Conservation (phyloP, 768 basidiomycete genomes). For the Gloeophyllum trabeum region DNA sequence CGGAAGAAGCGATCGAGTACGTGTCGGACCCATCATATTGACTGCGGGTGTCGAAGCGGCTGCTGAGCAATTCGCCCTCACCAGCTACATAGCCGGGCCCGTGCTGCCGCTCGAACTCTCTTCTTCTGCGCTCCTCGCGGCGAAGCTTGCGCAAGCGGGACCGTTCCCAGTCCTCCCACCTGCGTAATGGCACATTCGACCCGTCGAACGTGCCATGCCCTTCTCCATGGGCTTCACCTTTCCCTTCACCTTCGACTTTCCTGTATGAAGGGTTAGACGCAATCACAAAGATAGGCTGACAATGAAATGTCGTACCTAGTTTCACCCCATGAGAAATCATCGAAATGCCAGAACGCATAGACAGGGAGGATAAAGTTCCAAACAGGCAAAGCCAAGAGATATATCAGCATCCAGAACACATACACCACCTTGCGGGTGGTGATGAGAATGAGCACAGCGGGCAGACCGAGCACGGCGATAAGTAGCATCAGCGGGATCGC, state of each 20-base stretch:
- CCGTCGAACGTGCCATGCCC: constrained; percentile 41
- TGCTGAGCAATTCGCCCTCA: constrained; percentile 53
- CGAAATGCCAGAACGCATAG: constrained; percentile 99
- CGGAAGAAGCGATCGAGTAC: constrained; percentile 71
- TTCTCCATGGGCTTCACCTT: constrained; percentile 67
- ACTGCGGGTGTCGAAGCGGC: constrained; percentile 34
- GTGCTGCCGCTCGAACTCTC: constrained; percentile 72
- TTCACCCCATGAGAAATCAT: constrained; percentile 99
- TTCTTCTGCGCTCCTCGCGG: constrained; percentile 73
- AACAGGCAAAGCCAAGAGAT: constrained; percentile 83
- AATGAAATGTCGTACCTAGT: constrained; percentile 54
- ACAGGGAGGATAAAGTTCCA: constrained; percentile 95
- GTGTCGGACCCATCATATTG: constrained; percentile 77
- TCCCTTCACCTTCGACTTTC: constrained; percentile 89
- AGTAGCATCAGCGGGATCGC: constrained; percentile 91
- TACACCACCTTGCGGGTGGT: constrained; percentile 94
- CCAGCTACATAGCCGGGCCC: constrained; percentile 54
- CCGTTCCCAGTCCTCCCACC: constrained; percentile 99
- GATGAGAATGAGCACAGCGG: constrained; percentile 84
- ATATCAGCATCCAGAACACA: constrained; percentile 96
- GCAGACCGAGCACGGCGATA: constrained; percentile 84
- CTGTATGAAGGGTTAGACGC: constrained; percentile 28
- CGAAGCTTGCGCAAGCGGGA: constrained; percentile 85
- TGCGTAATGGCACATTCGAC: constrained; percentile 74
- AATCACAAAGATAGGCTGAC: not conserved